These are phyloP conservation scores for Nemania serpens DNA, from an alignment of 2,329 filamentous ascomycete species.

Conservation along the genomic window DNA sequence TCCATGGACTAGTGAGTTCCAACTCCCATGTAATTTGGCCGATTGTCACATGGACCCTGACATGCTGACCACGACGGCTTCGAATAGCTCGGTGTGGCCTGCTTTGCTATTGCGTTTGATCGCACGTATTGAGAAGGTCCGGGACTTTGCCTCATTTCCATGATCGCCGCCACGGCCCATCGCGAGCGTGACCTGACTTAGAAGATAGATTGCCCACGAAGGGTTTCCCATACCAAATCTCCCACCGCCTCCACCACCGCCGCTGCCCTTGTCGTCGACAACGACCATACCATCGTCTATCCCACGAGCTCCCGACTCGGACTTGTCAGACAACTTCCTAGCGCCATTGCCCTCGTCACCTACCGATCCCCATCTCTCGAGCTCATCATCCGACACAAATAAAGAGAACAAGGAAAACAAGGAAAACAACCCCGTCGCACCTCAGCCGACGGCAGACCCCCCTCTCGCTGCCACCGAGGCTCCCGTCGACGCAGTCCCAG, in stretches of 20 bases:
- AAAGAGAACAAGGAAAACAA: conserved; percentile 70
- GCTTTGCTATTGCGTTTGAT: conserved; percentile 45
- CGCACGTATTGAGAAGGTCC: conserved; percentile 56
- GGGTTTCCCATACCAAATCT: conserved; percentile 75
- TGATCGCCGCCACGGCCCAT: not conserved
- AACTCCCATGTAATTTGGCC: not conserved
- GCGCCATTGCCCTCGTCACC: conserved; percentile 54
- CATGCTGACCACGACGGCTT: conserved; percentile 31
- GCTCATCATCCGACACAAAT: conserved; percentile 62
- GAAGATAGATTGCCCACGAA: conserved; percentile 69
- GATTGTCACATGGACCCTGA: conserved; percentile 4
- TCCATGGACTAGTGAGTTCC: conserved; percentile 59
- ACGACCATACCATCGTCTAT: conserved; percentile 36
- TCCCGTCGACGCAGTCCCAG: conserved; percentile 34
- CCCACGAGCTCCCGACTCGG: conserved; percentile 44
- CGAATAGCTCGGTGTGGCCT: conserved; percentile 45
- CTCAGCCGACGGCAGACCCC: not conserved
- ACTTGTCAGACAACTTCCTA: conserved; percentile 48
- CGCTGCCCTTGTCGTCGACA: conserved; percentile 19
- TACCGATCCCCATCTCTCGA: conserved; percentile 40
- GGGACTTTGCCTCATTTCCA: conserved; percentile 31
- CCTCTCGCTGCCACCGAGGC: conserved; percentile 41
- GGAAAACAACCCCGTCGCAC: conserved; percentile 57
- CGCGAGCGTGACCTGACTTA: conserved; percentile 12
- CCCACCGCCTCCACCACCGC: conserved; percentile 45